These are phyloP conservation scores for Cyclotella kingstonii DNA, from an alignment of 108 stramenopile genomes.

Conservation along the genomic window DNA sequence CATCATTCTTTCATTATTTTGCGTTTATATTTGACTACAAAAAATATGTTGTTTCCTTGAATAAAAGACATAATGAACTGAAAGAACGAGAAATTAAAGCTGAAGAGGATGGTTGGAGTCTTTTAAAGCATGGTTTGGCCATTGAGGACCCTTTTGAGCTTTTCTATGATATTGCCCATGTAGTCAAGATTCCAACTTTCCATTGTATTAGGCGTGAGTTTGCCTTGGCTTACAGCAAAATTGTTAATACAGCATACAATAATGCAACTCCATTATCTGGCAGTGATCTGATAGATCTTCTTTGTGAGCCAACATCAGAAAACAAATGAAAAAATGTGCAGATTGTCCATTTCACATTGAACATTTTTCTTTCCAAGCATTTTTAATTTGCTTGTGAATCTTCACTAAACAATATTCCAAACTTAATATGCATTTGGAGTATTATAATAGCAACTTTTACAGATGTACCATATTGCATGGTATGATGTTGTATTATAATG, in stretches of 20 bases:
- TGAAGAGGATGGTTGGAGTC: conserved; percentile 92
- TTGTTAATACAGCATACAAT: conserved; percentile 56
- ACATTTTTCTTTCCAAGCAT: too few relatives aligned
- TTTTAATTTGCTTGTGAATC: too few relatives aligned
- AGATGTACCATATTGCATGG: too few relatives aligned
- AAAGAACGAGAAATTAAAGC: conserved; percentile 88
- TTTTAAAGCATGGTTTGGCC: conserved; percentile 80
- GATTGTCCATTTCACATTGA: too few relatives aligned
- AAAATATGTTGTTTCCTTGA: conserved; percentile 73
- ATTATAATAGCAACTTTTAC: too few relatives aligned
- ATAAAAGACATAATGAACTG: conserved; percentile 45
- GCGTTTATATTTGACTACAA: conserved; percentile 92
- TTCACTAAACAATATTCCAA: too few relatives aligned
- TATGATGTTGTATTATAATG: too few relatives aligned
- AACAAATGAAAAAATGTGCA: too few relatives aligned
- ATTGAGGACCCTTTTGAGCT: conserved; percentile 99
- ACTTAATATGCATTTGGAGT: too few relatives aligned
- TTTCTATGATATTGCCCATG: conserved; percentile 99
- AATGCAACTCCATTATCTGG: conserved; percentile 46
- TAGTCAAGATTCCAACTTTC: conserved; percentile 86
- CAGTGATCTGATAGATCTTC: conserved; percentile 70
- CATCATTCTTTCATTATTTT: conserved; percentile 90
- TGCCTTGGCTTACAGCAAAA: conserved; percentile 84
- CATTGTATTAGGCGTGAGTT: conserved; percentile 80
- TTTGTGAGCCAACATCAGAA: conserved; percentile 65